Evolutionary conservation across 1,284 basidiomycete species (phyloP).

Genomic region (Naganishia albida): DNA sequence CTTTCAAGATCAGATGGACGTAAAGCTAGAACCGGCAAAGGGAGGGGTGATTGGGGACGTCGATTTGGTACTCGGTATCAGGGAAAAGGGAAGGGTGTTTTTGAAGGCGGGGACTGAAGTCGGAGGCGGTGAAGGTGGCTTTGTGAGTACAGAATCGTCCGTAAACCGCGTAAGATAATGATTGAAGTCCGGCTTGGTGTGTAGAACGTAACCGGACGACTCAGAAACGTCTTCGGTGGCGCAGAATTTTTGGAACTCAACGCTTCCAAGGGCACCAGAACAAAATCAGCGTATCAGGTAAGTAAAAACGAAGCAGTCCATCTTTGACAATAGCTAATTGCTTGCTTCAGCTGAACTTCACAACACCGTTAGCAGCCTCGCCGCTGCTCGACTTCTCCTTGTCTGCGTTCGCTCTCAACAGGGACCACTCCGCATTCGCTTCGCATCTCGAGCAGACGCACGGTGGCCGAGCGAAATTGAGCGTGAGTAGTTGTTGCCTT

Average conservation of each 20-base stretch:
- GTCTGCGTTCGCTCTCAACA: constrained; percentile 53
- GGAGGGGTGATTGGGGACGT: constrained; percentile 70
- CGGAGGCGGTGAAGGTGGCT: constrained; percentile 89
- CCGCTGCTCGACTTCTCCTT: constrained; percentile 49
- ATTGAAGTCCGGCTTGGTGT: constrained; percentile 5
- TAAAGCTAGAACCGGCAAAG: constrained; percentile 67
- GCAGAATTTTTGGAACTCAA: constrained; percentile 86
- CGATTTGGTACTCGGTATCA: constrained; percentile 78
- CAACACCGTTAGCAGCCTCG: constrained; percentile 50
- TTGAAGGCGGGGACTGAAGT: constrained; percentile 87
- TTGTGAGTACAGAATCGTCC: constrained; percentile 60
- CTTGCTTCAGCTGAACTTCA: constrained; percentile 42
- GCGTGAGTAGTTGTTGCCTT: too few species aligned
- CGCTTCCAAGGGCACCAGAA: constrained; percentile 82
- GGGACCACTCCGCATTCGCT: constrained; percentile 57
- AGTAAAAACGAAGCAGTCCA: constrained; percentile 15
- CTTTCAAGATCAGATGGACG: constrained; percentile 67
- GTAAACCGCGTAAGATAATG: neutral
- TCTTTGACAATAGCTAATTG: neutral
- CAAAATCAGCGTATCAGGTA: constrained; percentile 76
- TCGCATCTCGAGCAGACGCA: constrained; percentile 55
- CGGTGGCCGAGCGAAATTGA: constrained; percentile 52
- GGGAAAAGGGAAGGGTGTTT: constrained; percentile 76
- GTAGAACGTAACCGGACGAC: constrained; percentile 72
- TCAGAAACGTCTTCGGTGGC: constrained; percentile 87